Percentiles rank a stretch among this genome's conserved stretches.
These are phyloP conservation scores for Fraxinus sp. DNA, from an alignment of 305 asterid species.

Conservation along the genomic window DNA sequence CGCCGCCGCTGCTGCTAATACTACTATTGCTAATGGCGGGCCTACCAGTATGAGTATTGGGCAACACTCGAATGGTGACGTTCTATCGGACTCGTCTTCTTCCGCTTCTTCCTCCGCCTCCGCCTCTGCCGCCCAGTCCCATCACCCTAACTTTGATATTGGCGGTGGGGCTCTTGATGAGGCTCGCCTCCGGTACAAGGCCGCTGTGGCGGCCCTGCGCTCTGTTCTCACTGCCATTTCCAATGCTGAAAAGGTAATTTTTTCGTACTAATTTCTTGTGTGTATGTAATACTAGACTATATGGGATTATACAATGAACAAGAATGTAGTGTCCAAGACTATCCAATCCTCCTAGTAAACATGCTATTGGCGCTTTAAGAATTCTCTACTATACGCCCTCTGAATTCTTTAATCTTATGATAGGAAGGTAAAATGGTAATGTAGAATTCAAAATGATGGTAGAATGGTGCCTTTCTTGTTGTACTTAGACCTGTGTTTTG, in stretches of 20 bases:
- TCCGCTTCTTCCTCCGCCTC: conserved; percentile 51
- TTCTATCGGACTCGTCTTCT: conserved; percentile 55
- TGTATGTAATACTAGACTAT: not conserved
- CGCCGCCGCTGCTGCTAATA: not conserved
- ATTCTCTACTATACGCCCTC: not conserved
- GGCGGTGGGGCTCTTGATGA: conserved; percentile 94
- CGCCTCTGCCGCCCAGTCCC: conserved; percentile 41
- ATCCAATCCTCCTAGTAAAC: not conserved
- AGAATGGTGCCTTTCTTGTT: not conserved
- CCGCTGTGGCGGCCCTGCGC: conserved; percentile 71
- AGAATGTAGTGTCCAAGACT: not conserved
- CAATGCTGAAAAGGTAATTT: conserved; percentile 57
- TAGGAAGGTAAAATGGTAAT: not conserved
- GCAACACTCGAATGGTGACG: conserved; percentile 56
- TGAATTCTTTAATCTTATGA: not conserved
- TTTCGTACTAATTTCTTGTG: not conserved
- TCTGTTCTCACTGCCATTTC: conserved; percentile 63
- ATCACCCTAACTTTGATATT: conserved; percentile 51
- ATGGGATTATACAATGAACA: not conserved
- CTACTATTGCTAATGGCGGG: conserved; percentile 3
- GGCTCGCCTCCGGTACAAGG: conserved; percentile 71
- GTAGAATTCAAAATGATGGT: not conserved
- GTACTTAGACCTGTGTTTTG: not conserved
- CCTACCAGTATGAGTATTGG: conserved; percentile 31
- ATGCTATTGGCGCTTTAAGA: not conserved